phyloP scores from a whole-genome alignment of 805 yeast genomes.

The Clavispora carvajalis region DNA sequence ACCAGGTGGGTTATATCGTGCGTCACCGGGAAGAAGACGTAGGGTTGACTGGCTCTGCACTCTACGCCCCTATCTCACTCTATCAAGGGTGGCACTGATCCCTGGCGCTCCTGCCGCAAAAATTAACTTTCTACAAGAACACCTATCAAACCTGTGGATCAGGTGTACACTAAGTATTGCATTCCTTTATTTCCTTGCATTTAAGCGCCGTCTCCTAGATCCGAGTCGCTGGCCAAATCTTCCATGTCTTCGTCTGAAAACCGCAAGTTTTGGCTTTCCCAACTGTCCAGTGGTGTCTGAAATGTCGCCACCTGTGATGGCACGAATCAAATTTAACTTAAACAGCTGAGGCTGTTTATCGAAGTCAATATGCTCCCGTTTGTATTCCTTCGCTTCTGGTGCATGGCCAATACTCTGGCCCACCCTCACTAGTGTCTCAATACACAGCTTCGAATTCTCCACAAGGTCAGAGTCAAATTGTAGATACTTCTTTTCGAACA shows the following conservation, averaged over 20 bases:
- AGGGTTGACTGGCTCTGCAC: slow-evolving; percentile 24
- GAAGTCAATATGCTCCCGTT: slow-evolving; percentile 43
- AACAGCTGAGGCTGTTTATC: slow-evolving; percentile 42
- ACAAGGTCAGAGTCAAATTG: slow-evolving; percentile 69
- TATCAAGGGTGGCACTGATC: slow-evolving; percentile 17
- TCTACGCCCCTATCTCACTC: slow-evolving; percentile 24
- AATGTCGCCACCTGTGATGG: slow-evolving; percentile 52
- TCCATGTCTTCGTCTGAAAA: slow-evolving; percentile 19
- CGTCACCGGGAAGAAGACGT: slow-evolving; percentile 25
- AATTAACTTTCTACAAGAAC: no score
- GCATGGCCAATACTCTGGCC: slow-evolving; percentile 91
- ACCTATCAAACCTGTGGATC: neutral
- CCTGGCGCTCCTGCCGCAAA: no score
- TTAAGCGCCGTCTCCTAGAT: neutral
- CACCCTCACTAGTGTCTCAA: slow-evolving; percentile 81
- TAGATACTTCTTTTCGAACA: slow-evolving; percentile 51
- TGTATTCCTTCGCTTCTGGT: slow-evolving; percentile 43
- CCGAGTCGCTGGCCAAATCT: slow-evolving; percentile 12
- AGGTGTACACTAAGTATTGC: neutral
- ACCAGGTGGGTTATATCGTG: slow-evolving; percentile 32
- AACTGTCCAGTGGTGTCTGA: slow-evolving; percentile 26
- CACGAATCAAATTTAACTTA: slow-evolving; percentile 48
- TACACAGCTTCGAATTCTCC: slow-evolving; percentile 57
- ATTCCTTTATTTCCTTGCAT: slow-evolving; percentile 3
- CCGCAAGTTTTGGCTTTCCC: slow-evolving; percentile 33